A percentile compares a stretch with the other conserved stretches of the same genome.
Evolutionary conservation across 345 rosid species (phyloP).

Genomic region (Syzygium oleosum): DNA sequence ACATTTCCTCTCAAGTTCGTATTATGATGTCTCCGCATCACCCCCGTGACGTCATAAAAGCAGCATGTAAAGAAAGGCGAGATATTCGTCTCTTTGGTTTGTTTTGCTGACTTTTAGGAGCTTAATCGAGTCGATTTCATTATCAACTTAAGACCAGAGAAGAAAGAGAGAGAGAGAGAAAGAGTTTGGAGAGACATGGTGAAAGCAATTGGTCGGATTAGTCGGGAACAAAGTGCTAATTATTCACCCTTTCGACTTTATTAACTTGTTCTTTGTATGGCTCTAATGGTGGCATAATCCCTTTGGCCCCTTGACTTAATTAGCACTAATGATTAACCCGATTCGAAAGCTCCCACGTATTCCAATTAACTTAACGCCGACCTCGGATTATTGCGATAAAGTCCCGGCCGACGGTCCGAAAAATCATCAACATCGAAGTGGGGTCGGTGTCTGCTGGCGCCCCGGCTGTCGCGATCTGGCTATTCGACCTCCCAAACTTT

Average conservation of each 20-base stretch:
- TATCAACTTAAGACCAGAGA: background rate
- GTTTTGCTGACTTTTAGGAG: background rate
- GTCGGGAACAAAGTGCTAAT: conserved; percentile 12
- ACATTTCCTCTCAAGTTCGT: background rate
- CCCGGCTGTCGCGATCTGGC: background rate
- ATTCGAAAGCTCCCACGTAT: background rate
- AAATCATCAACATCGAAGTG: background rate
- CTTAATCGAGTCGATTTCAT: background rate
- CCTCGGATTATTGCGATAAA: background rate
- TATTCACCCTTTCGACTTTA: conserved; percentile 22
- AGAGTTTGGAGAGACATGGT: background rate
- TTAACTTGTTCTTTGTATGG: conserved; percentile 6
- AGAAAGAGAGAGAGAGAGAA: no score
- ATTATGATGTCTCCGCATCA: background rate
- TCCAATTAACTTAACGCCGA: background rate
- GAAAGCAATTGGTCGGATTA: conserved; percentile 16
- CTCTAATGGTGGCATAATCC: conserved; percentile 17
- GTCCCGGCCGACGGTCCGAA: background rate
- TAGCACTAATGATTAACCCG: background rate
- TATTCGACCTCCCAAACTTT: background rate
- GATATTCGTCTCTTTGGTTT: background rate
- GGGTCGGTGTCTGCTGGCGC: background rate
- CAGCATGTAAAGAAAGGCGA: background rate
- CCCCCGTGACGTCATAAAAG: background rate
- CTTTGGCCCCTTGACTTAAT: conserved; percentile 9